These are phyloP conservation scores for Exidia glandulosa DNA, from an alignment of 768 basidiomycete genomes.

Conservation along the genomic window DNA sequence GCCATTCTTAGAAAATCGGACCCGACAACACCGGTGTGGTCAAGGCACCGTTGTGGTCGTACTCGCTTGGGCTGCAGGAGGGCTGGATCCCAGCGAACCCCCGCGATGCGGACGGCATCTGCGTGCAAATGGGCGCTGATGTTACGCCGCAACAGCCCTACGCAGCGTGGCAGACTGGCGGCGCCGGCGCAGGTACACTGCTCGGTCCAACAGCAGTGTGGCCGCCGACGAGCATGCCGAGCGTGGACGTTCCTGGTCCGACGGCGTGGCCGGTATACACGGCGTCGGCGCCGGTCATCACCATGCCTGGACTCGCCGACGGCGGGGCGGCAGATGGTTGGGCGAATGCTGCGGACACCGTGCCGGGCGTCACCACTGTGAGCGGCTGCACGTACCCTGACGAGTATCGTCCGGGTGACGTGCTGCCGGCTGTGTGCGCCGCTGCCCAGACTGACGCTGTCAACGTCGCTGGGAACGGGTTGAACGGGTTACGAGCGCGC, in stretches of 20 bases:
- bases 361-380: conserved; percentile 48
- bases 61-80: conserved; percentile 53
- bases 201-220: conserved; percentile 43
- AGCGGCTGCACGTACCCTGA: conserved; percentile 73
- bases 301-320: conserved; percentile 49
- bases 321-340: conserved; percentile 49
- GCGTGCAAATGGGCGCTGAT: conserved; percentile 24
- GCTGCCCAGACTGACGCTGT: conserved; percentile 28
- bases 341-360: conserved; percentile 63
- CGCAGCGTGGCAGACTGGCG: conserved; percentile 69
- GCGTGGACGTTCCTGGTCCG: conserved; percentile 36
- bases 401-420: conserved; percentile 21
- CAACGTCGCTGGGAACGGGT: background rate
- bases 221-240: conserved; percentile 59
- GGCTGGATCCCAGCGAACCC: conserved; percentile 78
- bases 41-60: conserved; percentile 57
- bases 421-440: conserved; percentile 33
- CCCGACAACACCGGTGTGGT: conserved; percentile 47
- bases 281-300: conserved; percentile 53
- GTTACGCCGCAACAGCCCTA: too few species aligned
- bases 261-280: conserved; percentile 54
- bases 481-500: background rate
- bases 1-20: conserved; percentile 45
- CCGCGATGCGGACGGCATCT: conserved; percentile 49
- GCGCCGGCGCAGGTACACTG: conserved; percentile 59